Percentiles rank a stretch among this genome's conserved stretches.
These are phyloP conservation scores for Penicillium sp. DNA, from an alignment of 2,329 filamentous ascomycete species.

Conservation along the genomic window DNA sequence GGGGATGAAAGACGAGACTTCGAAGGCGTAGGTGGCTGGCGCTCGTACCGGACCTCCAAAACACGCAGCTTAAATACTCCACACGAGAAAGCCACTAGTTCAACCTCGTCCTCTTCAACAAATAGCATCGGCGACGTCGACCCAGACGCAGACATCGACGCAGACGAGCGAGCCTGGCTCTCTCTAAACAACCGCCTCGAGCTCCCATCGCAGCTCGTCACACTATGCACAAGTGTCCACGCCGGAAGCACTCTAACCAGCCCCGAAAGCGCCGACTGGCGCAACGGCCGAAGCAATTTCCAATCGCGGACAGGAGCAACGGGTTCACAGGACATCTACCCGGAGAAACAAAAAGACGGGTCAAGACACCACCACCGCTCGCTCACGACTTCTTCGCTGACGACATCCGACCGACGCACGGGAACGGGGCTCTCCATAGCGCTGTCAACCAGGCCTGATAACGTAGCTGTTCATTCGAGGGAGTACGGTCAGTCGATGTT, in stretches of 20 bases:
- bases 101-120: constrained; percentile 27
- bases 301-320: constrained; percentile 12
- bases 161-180: constrained; percentile 41
- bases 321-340: not conserved
- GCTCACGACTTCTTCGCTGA: constrained; percentile 34
- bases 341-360: constrained; percentile 1
- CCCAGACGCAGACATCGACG: constrained; percentile 15
- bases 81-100: constrained; percentile 22
- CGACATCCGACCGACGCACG: constrained; percentile 14
- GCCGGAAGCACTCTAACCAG: constrained; percentile 11
- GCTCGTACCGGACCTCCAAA: constrained; percentile 21
- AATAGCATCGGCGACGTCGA: constrained; percentile 25
- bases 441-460: constrained; percentile 22
- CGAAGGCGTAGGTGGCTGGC: constrained; percentile 47
- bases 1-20: constrained; percentile 43
- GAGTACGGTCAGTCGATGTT: constrained; percentile 9
- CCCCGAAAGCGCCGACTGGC: constrained; percentile 7
- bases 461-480: not conserved
- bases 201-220: constrained; percentile 35
- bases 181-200: constrained; percentile 42
- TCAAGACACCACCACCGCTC: constrained; percentile 35
- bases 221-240: constrained; percentile 15
- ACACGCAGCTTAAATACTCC: constrained; percentile 11
- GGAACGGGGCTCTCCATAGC: constrained; percentile 17
- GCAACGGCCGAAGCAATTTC: not conserved